phyloP scores from a whole-genome alignment of 208 protist species.

The Leishmania tarentolae region DNA sequence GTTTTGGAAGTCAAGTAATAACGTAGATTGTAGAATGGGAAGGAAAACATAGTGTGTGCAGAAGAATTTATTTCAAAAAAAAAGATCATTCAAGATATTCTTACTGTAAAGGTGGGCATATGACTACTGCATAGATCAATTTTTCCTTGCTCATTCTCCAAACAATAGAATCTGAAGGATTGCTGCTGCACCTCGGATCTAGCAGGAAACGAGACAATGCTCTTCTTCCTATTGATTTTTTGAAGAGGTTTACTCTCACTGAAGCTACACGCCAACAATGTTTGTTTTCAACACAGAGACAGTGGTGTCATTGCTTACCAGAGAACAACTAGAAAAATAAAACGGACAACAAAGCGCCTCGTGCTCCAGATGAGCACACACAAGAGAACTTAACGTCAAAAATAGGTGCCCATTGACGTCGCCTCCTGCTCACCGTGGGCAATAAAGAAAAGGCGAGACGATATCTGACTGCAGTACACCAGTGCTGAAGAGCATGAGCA shows the following conservation, averaged over 20 bases:
- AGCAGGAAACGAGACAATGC: not conserved
- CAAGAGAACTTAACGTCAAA: not conserved
- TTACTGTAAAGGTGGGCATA: too few relatives aligned
- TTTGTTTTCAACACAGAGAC: not conserved
- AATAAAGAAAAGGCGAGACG: not conserved
- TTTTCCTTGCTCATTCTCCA: not conserved
- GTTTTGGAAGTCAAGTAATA: not conserved
- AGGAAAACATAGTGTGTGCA: not conserved
- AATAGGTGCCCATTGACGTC: not conserved
- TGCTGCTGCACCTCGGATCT: not conserved
- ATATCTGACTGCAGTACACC: constrained; percentile 12
- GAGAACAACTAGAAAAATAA: constrained; percentile 22
- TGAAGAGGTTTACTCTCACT: not conserved
- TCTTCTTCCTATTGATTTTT: not conserved
- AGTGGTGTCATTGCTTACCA: not conserved
- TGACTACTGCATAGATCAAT: not conserved
- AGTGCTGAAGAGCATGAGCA: not conserved
- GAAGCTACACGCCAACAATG: not conserved
- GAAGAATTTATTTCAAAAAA: not conserved
- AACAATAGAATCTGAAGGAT: not conserved
- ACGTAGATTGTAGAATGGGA: not conserved
- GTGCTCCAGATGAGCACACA: not conserved
- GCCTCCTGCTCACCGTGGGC: not conserved
- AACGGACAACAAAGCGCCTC: not conserved
- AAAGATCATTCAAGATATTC: not conserved